Evolutionary conservation across 257 asterid genomes (phyloP).

Genomic region (Osmanthus fragrans): DNA sequence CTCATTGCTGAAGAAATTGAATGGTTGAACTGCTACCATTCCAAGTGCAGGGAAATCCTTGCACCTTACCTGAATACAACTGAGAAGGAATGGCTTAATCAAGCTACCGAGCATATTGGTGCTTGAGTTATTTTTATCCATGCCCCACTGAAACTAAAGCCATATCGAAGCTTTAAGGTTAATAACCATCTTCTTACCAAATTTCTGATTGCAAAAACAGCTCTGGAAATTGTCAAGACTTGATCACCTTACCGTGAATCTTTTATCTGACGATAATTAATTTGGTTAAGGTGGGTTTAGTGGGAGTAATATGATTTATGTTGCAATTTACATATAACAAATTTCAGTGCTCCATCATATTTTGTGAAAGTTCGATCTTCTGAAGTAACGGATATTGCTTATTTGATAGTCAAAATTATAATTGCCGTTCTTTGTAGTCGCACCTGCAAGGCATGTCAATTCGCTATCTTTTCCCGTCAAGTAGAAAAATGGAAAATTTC

Average conservation of each 20-base stretch:
- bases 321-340: background rate
- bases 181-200: background rate
- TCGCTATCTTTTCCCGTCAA: no score
- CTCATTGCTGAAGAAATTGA: conserved; percentile 78
- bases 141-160: background rate
- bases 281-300: background rate
- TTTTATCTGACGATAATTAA: background rate
- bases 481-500: no score
- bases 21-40: conserved; percentile 81
- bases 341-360: no score
- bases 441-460: no score
- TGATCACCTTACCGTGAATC: background rate
- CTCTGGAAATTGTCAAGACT: background rate
- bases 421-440: no score
- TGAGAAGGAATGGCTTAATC: conserved; percentile 82
- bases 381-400: background rate
- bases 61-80: conserved; percentile 59
- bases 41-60: conserved; percentile 61
- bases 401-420: background rate
- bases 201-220: background rate
- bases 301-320: background rate
- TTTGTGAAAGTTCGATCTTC: background rate
- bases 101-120: conserved; percentile 68
- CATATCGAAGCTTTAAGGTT: background rate
- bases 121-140: conserved; percentile 31